Conservation (phyloP, 164 flowering plant genomes). For the Stephania yunnanensis region DNA sequence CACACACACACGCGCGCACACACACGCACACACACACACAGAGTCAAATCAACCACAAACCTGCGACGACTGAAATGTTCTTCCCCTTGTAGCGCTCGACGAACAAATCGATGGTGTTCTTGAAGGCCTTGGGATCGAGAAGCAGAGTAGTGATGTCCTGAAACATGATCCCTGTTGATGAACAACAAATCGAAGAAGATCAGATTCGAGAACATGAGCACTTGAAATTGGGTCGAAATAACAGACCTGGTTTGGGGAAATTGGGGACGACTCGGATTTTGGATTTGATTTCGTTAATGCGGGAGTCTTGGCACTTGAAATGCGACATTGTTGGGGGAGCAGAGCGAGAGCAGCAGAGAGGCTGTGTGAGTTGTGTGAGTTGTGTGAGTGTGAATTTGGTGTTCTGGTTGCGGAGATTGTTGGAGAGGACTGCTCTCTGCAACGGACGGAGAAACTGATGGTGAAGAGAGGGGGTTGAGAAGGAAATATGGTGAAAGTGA, state of each 20-base stretch:
- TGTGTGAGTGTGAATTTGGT: too few species aligned
- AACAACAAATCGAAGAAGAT: not conserved
- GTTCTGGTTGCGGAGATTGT: too few species aligned
- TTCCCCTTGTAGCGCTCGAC: constrained; percentile 77
- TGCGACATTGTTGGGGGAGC: constrained; percentile 50
- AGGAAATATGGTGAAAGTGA: too few species aligned
- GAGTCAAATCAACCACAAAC: constrained; percentile 24
- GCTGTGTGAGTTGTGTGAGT: too few species aligned
- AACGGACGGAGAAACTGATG: too few species aligned
- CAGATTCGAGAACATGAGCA: not conserved
- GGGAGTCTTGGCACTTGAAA: constrained; percentile 52
- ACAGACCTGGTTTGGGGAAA: constrained; percentile 76
- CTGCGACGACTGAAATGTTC: constrained; percentile 88
- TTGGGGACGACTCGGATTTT: constrained; percentile 79
- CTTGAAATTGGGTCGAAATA: not conserved
- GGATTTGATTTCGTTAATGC: constrained; percentile 58
- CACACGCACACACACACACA: constrained; percentile 17
- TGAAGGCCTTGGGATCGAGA: constrained; percentile 78
- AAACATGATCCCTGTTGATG: constrained; percentile 76
- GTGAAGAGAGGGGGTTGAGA: too few species aligned
- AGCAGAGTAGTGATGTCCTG: constrained; percentile 86
- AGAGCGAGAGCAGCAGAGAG: not conserved
- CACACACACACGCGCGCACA: constrained; percentile 40
- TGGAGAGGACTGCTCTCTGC: too few species aligned
- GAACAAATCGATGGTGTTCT: constrained; percentile 84